These are phyloP conservation scores for Populus hybrid DNA, from an alignment of 441 rosid species.

Conservation along the genomic window DNA sequence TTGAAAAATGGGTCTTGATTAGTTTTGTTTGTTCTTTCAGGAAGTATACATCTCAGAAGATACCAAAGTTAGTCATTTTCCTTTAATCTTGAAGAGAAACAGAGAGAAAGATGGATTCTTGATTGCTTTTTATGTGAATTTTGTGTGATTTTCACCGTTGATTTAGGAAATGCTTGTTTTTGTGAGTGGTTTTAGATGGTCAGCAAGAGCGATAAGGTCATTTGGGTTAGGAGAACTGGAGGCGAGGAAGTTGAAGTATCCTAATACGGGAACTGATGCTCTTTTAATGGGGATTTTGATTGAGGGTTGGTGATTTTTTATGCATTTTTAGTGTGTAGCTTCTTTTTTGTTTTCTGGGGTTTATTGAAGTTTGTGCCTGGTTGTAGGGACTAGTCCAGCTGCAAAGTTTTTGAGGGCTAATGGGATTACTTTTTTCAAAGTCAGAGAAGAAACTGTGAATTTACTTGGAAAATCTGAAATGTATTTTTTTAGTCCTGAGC, in stretches of 20 bases:
- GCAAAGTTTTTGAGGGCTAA: slow-evolving; percentile 80
- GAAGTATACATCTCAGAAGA: slow-evolving; percentile 34
- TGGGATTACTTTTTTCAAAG: too few species aligned
- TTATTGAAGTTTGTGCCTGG: neutral
- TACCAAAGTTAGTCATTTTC: slow-evolving; percentile 56
- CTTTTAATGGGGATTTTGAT: slow-evolving; percentile 85
- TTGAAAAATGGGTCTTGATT: too few species aligned
- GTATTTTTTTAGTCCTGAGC: slow-evolving; percentile 69
- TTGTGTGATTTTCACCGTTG: neutral
- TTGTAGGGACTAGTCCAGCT: slow-evolving; percentile 70
- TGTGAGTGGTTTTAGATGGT: slow-evolving; percentile 60
- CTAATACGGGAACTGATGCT: slow-evolving; percentile 75
- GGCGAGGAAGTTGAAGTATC: slow-evolving; percentile 87
- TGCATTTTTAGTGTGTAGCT: neutral
- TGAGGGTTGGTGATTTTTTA: slow-evolving; percentile 55
- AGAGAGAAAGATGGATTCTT: neutral
- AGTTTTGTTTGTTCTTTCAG: too few species aligned
- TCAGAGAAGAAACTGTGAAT: slow-evolving; percentile 63
- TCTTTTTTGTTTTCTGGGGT: neutral
- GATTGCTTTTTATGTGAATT: neutral
- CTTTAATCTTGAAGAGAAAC: neutral
- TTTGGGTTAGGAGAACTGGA: slow-evolving; percentile 80
- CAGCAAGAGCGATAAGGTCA: slow-evolving; percentile 81
- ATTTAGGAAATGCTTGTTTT: slow-evolving; percentile 1
- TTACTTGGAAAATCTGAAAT: slow-evolving; percentile 81